A percentile compares a stretch with the other conserved stretches of the same genome.
Evolutionary conservation across 2,329 filamentous ascomycete genomes (phyloP).

Genomic region (Tolypocladium ovalisporum): DNA sequence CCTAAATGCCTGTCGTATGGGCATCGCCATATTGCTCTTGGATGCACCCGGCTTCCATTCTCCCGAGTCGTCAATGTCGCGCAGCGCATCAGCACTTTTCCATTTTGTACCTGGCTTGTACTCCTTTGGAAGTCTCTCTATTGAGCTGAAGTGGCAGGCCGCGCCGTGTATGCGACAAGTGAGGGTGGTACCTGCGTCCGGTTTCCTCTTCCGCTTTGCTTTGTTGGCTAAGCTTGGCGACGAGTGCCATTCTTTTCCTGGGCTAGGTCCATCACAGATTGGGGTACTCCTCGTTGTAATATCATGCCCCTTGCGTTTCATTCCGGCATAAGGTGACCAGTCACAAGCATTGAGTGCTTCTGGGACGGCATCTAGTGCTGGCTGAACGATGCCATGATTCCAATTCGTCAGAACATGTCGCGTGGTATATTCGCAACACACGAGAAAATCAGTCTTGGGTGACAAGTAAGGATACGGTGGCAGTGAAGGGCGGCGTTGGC

Average conservation of each 20-base stretch:
- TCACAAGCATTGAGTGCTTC: background rate
- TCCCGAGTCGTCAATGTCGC: background rate
- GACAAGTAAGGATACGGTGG: background rate
- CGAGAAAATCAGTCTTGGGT: background rate
- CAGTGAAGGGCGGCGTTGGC: background rate
- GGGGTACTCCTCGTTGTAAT: background rate
- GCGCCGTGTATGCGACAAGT: background rate
- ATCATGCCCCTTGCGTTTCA: background rate
- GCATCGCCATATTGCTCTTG: background rate
- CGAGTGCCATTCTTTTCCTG: background rate
- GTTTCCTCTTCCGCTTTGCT: no score
- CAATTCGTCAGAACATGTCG: background rate
- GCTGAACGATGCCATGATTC: background rate
- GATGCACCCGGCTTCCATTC: background rate
- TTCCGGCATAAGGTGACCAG: background rate
- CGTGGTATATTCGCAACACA: background rate
- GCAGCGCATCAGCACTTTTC: background rate
- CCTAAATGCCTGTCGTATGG: background rate
- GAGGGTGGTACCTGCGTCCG: background rate
- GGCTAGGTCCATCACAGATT: background rate
- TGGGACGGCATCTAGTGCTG: background rate
- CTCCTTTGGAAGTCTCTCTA: background rate
- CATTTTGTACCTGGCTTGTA: background rate
- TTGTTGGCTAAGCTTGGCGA: no score
- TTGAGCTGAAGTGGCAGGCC: background rate